Percentiles rank a stretch among this genome's conserved stretches.
These are phyloP conservation scores for Macrotyloma uniflorum DNA, from an alignment of 306 rosid species.

Conservation along the genomic window DNA sequence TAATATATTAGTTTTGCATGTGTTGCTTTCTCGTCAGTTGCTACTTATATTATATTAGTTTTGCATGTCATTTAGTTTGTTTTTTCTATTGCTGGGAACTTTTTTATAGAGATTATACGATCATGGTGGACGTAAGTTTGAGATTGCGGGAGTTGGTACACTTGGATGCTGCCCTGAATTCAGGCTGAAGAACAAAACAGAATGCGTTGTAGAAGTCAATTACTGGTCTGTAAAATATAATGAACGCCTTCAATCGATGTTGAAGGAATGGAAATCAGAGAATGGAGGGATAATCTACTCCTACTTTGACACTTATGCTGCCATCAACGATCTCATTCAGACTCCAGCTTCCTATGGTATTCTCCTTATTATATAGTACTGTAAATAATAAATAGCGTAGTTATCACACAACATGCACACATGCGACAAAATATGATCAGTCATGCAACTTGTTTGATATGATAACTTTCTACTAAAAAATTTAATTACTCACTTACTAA, in stretches of 20 bases:
- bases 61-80: background rate
- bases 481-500: too few relatives aligned
- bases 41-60: background rate
- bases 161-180: constrained; percentile 74
- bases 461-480: too few relatives aligned
- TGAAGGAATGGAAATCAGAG: constrained; percentile 53
- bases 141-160: constrained; percentile 56
- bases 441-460: too few relatives aligned
- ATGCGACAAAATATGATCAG: too few relatives aligned
- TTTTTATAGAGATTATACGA: constrained; percentile 60
- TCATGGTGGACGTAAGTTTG: constrained; percentile 71
- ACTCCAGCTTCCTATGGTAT: constrained; percentile 60
- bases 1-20: background rate
- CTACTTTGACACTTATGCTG: constrained; percentile 64
- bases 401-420: too few relatives aligned
- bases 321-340: constrained; percentile 50
- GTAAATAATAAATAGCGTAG: too few relatives aligned
- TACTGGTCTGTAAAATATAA: constrained; percentile 53
- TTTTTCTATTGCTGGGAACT: background rate
- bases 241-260: constrained; percentile 52
- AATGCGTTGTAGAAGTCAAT: constrained; percentile 59
- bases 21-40: background rate
- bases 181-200: constrained; percentile 53
- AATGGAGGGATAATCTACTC: constrained; percentile 53
- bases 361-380: too few relatives aligned